Conservation (phyloP, 495 filamentous ascomycete species). For the Lasiosphaeria ovina region DNA sequence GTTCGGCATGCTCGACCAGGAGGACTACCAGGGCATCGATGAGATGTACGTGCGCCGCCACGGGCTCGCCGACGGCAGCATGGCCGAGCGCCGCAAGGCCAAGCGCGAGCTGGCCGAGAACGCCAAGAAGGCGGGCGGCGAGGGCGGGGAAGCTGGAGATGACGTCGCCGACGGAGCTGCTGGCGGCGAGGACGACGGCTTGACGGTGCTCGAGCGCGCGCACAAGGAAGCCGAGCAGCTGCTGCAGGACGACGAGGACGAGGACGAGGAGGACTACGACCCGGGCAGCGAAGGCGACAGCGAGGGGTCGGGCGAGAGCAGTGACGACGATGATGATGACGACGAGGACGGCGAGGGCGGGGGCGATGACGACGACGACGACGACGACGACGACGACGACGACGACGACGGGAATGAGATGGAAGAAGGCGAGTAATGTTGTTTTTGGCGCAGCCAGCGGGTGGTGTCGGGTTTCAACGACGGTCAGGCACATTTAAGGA, state of each 20-base stretch:
- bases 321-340: slow-evolving; percentile 28
- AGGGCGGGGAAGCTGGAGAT: slow-evolving; percentile 63
- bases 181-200: slow-evolving; percentile 55
- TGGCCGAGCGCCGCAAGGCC: slow-evolving; percentile 84
- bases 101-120: slow-evolving; percentile 58
- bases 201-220: slow-evolving; percentile 58
- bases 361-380: not conserved
- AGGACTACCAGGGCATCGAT: slow-evolving; percentile 80
- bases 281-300: slow-evolving; percentile 74
- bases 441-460: not conserved
- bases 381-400: not conserved
- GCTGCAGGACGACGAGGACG: slow-evolving; percentile 70
- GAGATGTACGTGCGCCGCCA: slow-evolving; percentile 72
- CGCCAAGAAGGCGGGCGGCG: slow-evolving; percentile 39
- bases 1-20: slow-evolving; percentile 85
- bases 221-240: slow-evolving; percentile 44
- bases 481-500: not conserved
- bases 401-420: not conserved
- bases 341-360: slow-evolving; percentile 3
- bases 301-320: slow-evolving; percentile 62
- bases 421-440: not conserved
- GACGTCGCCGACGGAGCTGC: slow-evolving; percentile 48
- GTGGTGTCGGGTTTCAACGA: not conserved
- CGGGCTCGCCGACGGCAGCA: slow-evolving; percentile 81
- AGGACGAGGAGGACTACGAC: slow-evolving; percentile 88